Percentiles rank a stretch among this genome's conserved stretches.
phyloP scores from a whole-genome alignment of 345 rosid genomes.

The Brassica incana region DNA sequence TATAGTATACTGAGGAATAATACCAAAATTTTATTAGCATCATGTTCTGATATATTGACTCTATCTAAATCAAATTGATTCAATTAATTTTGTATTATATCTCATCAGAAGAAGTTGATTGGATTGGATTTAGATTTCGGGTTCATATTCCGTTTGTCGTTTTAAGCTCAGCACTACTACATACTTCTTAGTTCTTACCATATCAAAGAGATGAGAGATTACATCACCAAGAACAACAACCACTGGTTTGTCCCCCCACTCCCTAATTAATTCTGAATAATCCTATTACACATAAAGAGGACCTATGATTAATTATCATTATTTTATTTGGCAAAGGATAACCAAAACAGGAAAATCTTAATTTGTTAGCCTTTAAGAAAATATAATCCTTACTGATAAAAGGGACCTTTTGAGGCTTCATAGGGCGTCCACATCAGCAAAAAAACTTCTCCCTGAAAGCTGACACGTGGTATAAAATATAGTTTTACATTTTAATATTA shows the following conservation, averaged over 20 bases:
- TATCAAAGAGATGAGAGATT: constrained; percentile 11
- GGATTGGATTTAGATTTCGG: constrained; percentile 21
- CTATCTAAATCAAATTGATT: background rate
- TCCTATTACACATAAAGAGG: background rate
- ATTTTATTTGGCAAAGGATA: background rate
- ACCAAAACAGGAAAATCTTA: background rate
- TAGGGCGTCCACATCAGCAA: no score
- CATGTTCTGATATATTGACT: background rate
- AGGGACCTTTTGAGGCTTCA: no score
- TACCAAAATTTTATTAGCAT: background rate
- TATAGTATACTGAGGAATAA: background rate
- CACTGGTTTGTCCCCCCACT: background rate
- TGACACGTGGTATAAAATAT: no score
- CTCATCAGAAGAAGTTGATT: background rate
- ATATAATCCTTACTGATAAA: no score
- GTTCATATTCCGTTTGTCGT: constrained; percentile 27
- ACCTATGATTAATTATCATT: background rate
- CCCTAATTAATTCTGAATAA: background rate
- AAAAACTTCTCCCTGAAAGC: no score
- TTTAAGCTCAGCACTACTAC: background rate
- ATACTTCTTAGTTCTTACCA: constrained; percentile 7
- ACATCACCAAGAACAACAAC: constrained; percentile 23
- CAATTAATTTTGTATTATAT: background rate
- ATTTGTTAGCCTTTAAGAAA: background rate
- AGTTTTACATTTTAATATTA: no score